Percentiles rank a stretch among this genome's conserved stretches.
phyloP scores from a whole-genome alignment of 306 rosid genomes.

The Malus orientalis region DNA sequence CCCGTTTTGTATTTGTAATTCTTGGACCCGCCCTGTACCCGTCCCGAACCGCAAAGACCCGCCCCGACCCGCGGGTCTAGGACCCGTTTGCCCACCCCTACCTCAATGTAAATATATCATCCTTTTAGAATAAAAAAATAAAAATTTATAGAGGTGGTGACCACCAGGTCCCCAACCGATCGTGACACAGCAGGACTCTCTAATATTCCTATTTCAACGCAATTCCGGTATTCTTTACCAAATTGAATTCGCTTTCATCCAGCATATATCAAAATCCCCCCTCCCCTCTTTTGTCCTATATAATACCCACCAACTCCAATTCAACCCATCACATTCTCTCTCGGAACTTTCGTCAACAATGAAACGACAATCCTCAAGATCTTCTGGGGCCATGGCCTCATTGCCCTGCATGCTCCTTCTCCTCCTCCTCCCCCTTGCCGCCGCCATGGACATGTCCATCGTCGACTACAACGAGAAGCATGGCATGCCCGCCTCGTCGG shows the following conservation, averaged over 20 bases:
- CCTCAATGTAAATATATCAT: too few species aligned
- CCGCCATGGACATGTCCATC: slow-evolving; percentile 73
- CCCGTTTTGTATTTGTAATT: too few species aligned
- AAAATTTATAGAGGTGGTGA: not conserved
- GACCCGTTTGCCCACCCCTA: too few species aligned
- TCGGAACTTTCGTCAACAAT: not conserved
- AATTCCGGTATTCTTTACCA: not conserved
- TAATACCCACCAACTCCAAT: not conserved
- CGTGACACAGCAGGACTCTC: not conserved
- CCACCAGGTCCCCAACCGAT: not conserved
- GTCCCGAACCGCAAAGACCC: too few species aligned
- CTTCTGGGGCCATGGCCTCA: not conserved
- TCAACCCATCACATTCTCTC: not conserved
- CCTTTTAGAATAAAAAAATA: not conserved
- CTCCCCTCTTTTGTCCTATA: not conserved
- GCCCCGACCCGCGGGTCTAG: too few species aligned
- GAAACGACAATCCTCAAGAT: not conserved
- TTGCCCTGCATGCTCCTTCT: not conserved
- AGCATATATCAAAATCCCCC: not conserved
- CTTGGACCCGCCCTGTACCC: too few species aligned
- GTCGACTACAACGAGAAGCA: slow-evolving; percentile 49
- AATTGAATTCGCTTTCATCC: not conserved
- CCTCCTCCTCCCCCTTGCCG: slow-evolving; percentile 4
- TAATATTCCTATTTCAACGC: not conserved
- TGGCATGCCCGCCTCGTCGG: slow-evolving; percentile 7